Evolutionary conservation across 176 grass and related monocot genomes (phyloP).

Genomic region (Eremochloa ophiuroides): DNA sequence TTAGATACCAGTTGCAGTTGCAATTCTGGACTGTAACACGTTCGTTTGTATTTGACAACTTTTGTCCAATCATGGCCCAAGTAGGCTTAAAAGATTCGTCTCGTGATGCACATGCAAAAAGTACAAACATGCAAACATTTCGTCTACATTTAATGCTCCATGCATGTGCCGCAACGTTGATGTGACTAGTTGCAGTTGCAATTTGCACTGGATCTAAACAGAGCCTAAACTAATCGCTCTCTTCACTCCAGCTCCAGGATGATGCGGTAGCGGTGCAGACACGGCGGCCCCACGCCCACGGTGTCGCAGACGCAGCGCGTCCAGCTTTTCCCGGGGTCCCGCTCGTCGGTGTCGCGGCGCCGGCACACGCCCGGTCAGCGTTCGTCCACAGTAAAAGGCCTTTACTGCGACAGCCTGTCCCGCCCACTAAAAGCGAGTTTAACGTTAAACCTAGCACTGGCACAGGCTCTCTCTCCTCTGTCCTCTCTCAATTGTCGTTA

Average conservation of each 20-base stretch:
- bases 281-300: background rate
- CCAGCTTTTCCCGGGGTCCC: background rate
- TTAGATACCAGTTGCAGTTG: too few species aligned
- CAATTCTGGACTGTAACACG: too few species aligned
- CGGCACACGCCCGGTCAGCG: background rate
- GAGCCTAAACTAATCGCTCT: background rate
- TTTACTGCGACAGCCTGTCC: constrained; percentile 33
- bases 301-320: background rate
- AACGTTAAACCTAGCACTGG: constrained; percentile 44
- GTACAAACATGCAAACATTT: too few species aligned
- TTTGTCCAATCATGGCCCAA: too few species aligned
- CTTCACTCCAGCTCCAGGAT: background rate
- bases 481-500: background rate
- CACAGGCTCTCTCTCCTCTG: background rate
- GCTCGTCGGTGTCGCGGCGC: background rate
- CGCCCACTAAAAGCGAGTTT: constrained; percentile 41
- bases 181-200: too few species aligned
- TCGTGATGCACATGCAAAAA: too few species aligned
- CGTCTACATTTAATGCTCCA: too few species aligned
- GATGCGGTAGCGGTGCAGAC: background rate
- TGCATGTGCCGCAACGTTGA: too few species aligned
- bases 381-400: background rate
- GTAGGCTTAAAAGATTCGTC: too few species aligned
- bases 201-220: too few species aligned
- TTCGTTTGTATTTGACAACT: too few species aligned